phyloP scores from a whole-genome alignment of 2,329 filamentous ascomycete species.

The Botryotinia globosa region DNA sequence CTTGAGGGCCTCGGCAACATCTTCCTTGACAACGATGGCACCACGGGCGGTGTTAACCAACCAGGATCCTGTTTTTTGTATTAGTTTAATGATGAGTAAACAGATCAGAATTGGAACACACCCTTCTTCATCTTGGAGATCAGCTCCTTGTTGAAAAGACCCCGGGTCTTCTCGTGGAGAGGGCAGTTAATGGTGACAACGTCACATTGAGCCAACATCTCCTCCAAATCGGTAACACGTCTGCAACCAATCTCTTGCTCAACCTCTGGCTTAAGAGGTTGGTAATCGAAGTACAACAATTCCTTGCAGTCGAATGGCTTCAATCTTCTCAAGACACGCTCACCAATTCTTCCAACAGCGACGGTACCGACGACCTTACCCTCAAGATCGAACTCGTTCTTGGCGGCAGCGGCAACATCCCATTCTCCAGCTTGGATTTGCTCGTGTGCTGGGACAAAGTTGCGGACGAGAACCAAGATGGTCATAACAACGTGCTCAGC shows the following conservation, averaged over 20 bases:
- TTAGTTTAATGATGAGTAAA: background rate
- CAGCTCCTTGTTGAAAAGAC: slow-evolving; percentile 97
- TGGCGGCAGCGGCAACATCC: slow-evolving; percentile 93
- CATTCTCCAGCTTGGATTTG: slow-evolving; percentile 85
- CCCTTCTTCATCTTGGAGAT: slow-evolving; percentile 99
- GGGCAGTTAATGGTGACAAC: slow-evolving; percentile 99
- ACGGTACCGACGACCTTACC: slow-evolving; percentile 97
- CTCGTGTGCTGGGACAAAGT: slow-evolving; percentile 98
- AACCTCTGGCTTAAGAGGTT: slow-evolving; percentile 78
- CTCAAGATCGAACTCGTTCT: slow-evolving; percentile 98
- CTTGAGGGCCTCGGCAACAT: slow-evolving; percentile 91
- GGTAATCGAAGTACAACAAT: slow-evolving; percentile 99
- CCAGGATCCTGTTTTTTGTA: slow-evolving; percentile 67
- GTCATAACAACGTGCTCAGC: slow-evolving; percentile 99
- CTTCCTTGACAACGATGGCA: slow-evolving; percentile 99
- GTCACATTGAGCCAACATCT: slow-evolving; percentile 91
- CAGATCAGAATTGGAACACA: slow-evolving; percentile 61
- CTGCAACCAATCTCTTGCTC: slow-evolving; percentile 96
- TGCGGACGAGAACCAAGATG: slow-evolving; percentile 91
- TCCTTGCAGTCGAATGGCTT: slow-evolving; percentile 99
- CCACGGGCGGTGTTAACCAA: slow-evolving; percentile 98
- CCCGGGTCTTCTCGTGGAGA: slow-evolving; percentile 94
- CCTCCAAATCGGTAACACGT: slow-evolving; percentile 84
- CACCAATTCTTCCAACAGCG: slow-evolving; percentile 93
- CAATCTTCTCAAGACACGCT: slow-evolving; percentile 93